These are phyloP conservation scores for Ophiocordyceps australis DNA, from an alignment of 2,329 filamentous ascomycete genomes.

Conservation along the genomic window DNA sequence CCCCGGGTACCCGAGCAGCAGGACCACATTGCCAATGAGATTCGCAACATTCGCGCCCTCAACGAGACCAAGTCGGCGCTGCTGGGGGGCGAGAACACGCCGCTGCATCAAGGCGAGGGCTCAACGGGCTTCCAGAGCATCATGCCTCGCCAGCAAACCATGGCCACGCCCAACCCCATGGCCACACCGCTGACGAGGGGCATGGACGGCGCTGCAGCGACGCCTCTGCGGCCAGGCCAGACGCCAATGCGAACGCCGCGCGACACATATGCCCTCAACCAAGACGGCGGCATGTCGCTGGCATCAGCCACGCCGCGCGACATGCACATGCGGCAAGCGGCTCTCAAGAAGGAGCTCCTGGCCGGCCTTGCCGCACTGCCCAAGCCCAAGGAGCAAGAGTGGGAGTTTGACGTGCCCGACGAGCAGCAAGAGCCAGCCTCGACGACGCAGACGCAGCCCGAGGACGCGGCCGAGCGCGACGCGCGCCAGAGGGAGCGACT, in stretches of 20 bases:
- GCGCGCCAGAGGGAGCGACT: conserved; percentile 55
- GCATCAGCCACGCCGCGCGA: conserved; percentile 63
- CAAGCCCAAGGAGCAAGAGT: conserved; percentile 83
- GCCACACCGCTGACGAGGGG: conserved; percentile 67
- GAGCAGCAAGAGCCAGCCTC: conserved; percentile 45
- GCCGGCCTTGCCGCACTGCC: conserved; percentile 66
- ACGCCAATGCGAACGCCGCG: conserved; percentile 79
- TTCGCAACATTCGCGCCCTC: conserved; percentile 78
- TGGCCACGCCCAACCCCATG: conserved; percentile 89
- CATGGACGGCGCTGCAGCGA: conserved; percentile 46
- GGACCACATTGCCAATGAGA: conserved; percentile 91
- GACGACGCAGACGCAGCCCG: conserved; percentile 30
- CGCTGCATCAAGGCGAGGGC: conserved; percentile 60
- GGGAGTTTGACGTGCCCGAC: conserved; percentile 83
- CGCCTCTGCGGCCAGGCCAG: conserved; percentile 50
- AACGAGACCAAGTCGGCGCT: conserved; percentile 90
- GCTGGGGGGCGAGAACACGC: conserved; percentile 84
- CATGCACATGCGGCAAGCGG: conserved; percentile 50
- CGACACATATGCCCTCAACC: conserved; percentile 73
- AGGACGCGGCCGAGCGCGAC: conserved; percentile 56
- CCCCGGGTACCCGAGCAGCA: conserved; percentile 83
- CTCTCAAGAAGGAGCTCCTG: conserved; percentile 49
- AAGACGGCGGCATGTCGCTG: conserved; percentile 46
- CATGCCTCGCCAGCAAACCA: conserved; percentile 59
- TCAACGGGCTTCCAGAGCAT: conserved; percentile 83